phyloP scores from a whole-genome alignment of 2,329 filamentous ascomycete species.

The Neodidymelliopsis sp. region DNA sequence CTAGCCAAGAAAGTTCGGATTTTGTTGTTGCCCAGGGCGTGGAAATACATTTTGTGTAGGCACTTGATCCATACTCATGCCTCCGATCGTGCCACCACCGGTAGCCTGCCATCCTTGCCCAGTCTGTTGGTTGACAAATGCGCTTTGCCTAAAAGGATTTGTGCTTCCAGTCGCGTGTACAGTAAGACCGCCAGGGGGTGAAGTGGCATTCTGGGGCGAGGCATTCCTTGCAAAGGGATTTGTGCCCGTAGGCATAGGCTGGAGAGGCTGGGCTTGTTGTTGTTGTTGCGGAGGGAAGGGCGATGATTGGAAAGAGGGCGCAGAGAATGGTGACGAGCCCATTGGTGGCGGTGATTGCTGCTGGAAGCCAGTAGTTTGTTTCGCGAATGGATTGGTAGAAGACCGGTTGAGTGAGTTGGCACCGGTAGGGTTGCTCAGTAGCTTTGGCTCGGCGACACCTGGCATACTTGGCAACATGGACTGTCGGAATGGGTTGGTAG shows the following conservation, averaged over 20 bases:
- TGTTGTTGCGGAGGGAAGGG: constrained; percentile 46
- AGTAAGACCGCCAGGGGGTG: constrained; percentile 52
- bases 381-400: constrained; percentile 88
- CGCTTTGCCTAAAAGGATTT: constrained; percentile 92
- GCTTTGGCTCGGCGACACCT: constrained; percentile 35
- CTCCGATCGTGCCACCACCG: constrained; percentile 79
- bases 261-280: constrained; percentile 54
- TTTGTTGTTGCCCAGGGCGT: constrained; percentile 65
- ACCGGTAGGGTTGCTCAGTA: constrained; percentile 43
- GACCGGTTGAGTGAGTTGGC: constrained; percentile 61
- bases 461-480: constrained; percentile 71
- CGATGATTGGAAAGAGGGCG: constrained; percentile 39
- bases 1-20: constrained; percentile 41
- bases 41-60: constrained; percentile 87
- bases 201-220: constrained; percentile 49
- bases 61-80: constrained; percentile 74
- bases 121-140: constrained; percentile 87
- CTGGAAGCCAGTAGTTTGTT: constrained; percentile 54
- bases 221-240: constrained; percentile 72
- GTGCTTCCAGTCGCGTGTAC: constrained; percentile 87
- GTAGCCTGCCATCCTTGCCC: constrained; percentile 87
- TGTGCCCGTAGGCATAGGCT: constrained; percentile 70
- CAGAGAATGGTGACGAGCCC: constrained; percentile 37
- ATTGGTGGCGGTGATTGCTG: constrained; percentile 36
- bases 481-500: constrained; percentile 91